Evolutionary conservation across 78 protist species (phyloP).

Genomic region (slime mould (Dictyostelium discoideum)): dicty_2.7 NC_007089.4:6109001-6109500

Average conservation of each 20-base stretch:
- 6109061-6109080: slow-evolving; percentile 68
- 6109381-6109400: neutral
- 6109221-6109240: neutral
- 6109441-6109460: no score
- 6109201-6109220: neutral
- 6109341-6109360: neutral
- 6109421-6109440: neutral
- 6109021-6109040: slow-evolving; percentile 63
- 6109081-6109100: slow-evolving; percentile 25
- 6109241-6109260: neutral
- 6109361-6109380: neutral
- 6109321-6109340: neutral
- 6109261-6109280: neutral
- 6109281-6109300: neutral
- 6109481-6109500: no score
- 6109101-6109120: slow-evolving; percentile 38
- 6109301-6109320: neutral
- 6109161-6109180: neutral
- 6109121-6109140: slow-evolving; percentile 64
- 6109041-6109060: slow-evolving; percentile 73
- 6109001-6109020: slow-evolving; percentile 84
- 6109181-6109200: neutral
- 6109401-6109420: neutral
- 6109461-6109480: no score
- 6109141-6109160: slow-evolving; percentile 20